Percentiles rank a stretch among this genome's conserved stretches.
phyloP scores from a whole-genome alignment of 345 rosid species.

The Erysimum cheiranthoides region DNA sequence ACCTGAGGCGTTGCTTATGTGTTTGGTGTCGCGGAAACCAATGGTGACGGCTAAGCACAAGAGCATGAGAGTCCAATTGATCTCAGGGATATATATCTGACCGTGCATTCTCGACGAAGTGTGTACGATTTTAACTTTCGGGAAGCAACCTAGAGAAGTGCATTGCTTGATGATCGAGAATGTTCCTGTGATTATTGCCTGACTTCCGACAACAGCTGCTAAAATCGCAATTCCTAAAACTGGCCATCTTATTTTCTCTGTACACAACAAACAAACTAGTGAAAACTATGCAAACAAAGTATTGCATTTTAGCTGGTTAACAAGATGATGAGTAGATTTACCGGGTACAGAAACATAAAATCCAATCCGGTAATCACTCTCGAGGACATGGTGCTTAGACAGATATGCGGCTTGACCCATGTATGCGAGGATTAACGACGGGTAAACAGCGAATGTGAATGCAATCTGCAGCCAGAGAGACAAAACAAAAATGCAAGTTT shows the following conservation, averaged over 20 bases:
- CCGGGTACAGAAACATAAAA: conserved; percentile 98
- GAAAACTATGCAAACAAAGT: conserved; percentile 24
- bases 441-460: conserved; percentile 87
- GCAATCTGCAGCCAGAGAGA: conserved; percentile 70
- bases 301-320: not conserved
- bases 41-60: conserved; percentile 92
- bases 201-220: conserved; percentile 98
- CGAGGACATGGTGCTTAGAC: conserved; percentile 73
- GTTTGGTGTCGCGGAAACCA: conserved; percentile 91
- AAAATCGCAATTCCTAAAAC: conserved; percentile 91
- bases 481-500: not conserved
- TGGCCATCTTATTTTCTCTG: conserved; percentile 95
- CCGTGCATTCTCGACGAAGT: conserved; percentile 93
- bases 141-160: conserved; percentile 92
- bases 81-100: conserved; percentile 95
- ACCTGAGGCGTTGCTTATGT: conserved; percentile 95
- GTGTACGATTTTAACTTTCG: conserved; percentile 87
- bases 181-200: conserved; percentile 96
- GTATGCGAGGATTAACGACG: conserved; percentile 93
- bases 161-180: conserved; percentile 97
- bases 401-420: conserved; percentile 99
- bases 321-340: conserved; percentile 43
- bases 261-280: conserved; percentile 34
- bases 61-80: conserved; percentile 96
- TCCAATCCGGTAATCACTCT: conserved; percentile 72